Percentiles rank a stretch among this genome's conserved stretches.
These are phyloP conservation scores for Diplodia sapinea DNA, from an alignment of 2,329 filamentous ascomycete species.

Conservation along the genomic window DNA sequence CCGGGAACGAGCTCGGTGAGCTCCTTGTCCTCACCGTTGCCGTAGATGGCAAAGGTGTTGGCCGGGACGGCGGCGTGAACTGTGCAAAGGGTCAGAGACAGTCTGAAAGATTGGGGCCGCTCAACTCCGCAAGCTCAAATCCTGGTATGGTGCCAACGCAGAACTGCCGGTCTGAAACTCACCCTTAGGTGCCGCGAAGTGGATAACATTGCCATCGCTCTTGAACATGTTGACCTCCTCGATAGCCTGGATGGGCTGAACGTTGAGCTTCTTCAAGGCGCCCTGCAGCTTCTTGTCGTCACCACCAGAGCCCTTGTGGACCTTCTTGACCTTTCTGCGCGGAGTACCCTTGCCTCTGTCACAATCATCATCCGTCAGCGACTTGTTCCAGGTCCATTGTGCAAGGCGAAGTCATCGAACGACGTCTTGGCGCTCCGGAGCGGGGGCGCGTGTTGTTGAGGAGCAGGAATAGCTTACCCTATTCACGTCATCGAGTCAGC, in stretches of 20 bases:
- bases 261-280: constrained; percentile 98
- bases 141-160: background rate
- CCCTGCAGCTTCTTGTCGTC: constrained; percentile 99
- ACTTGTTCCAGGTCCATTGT: background rate
- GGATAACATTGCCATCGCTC: constrained; percentile 99
- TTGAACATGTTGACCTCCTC: constrained; percentile 99
- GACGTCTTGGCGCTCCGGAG: constrained; percentile 1
- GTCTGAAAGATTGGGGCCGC: too few relatives aligned
- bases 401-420: background rate
- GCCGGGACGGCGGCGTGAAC: constrained; percentile 96
- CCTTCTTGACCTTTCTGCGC: constrained; percentile 97
- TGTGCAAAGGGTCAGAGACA: constrained; percentile 48
- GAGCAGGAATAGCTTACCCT: constrained; percentile 32
- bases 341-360: constrained; percentile 94
- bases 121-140: background rate
- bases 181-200: constrained; percentile 99
- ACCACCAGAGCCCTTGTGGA: constrained; percentile 86
- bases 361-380: constrained; percentile 19
- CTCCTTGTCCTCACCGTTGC: constrained; percentile 98
- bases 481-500: constrained; percentile 33
- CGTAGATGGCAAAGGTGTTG: constrained; percentile 99
- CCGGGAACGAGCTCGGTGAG: constrained; percentile 98
- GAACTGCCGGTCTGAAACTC: constrained; percentile 44
- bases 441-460: constrained; percentile 30
- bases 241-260: constrained; percentile 98